Base-by-base conservation (phyloP, 164 flowering plant species). In the Macadamia integrifolia region DNA sequence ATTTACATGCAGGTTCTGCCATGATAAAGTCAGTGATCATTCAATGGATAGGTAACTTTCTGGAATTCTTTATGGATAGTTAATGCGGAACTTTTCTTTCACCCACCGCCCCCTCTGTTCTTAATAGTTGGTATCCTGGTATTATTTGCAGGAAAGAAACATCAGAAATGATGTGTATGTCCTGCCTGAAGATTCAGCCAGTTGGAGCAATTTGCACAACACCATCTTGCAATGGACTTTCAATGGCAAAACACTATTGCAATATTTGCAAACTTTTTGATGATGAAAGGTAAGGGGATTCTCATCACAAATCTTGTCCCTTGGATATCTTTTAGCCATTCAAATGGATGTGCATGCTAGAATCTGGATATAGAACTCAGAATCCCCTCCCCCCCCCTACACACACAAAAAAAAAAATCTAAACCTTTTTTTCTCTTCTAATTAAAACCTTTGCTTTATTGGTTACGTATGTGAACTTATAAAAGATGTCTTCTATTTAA, bases 131-230 rank as follows among this genome's bases (percentile, higher is more conserved):
- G 13, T 46, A 14, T 53, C 60, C 46, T 46, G 53, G 40, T 1
- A 35, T 35, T 11, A 40, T 67, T 70, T 68, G 46, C 82, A 92
- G 97, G 82, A 92, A 88, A 79, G 85, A 85, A 62, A 90, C 97
- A 48, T 53, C 88, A 68, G 96, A 93, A 71, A 93, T 93, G 98
- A 88, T 93, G 96, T 93, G 98, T 53, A 93, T 91, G 96, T 76
- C 69, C 42, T 93, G 98, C 84, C 71, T 91, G 65, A 84, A 85
- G 77, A 74, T 90, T 75, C 98, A 93, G 80, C 80, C 94, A 14
- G 80, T 91, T 70, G 98, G 97, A 59, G 90, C 93, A 49, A 44
- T 75, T 69, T 93, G 98, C 80, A 76, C 73, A 17, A 87, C 97
- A 17, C 90, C 94, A 53, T 86, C 98, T 42, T 93, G 98, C 77